Evolutionary conservation across 1,284 basidiomycete genomes (phyloP).

Genomic region (Athelia sp.): DNA sequence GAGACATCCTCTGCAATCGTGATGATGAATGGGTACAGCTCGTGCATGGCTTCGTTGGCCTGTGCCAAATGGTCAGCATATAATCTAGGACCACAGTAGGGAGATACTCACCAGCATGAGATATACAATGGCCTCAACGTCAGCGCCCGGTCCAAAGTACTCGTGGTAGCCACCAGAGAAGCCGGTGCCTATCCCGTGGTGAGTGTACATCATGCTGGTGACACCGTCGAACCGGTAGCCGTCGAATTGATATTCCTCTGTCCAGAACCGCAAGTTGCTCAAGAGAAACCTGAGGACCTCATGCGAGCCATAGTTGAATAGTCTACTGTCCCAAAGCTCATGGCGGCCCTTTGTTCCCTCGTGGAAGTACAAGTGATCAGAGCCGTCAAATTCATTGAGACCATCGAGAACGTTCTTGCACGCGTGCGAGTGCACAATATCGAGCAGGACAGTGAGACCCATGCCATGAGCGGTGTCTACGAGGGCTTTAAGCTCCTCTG

Average conservation of each 20-base stretch:
- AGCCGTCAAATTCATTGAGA: conserved; percentile 93
- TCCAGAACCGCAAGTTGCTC: conserved; percentile 92
- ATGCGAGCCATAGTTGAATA: conserved; percentile 95
- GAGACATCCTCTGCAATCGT: conserved; percentile 98
- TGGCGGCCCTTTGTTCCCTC: conserved; percentile 87
- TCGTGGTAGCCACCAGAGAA: conserved; percentile 98
- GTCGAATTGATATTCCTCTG: conserved; percentile 94
- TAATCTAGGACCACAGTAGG: not conserved
- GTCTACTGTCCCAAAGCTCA: conserved; percentile 93
- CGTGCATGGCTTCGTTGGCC: conserved; percentile 91
- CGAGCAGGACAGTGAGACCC: conserved; percentile 90
- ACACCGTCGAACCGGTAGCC: conserved; percentile 99
- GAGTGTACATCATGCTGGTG: conserved; percentile 97
- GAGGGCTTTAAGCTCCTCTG: conserved; percentile 94
- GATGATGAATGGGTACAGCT: conserved; percentile 74
- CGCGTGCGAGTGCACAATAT: conserved; percentile 97
- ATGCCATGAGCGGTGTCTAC: conserved; percentile 93
- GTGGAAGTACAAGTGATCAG: conserved; percentile 97
- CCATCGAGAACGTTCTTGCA: conserved; percentile 98
- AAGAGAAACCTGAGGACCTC: conserved; percentile 94
- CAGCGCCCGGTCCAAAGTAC: conserved; percentile 87
- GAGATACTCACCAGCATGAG: conserved; percentile 82
- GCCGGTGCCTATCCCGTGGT: conserved; percentile 96
- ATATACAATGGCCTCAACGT: conserved; percentile 90
- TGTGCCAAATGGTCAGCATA: conserved; percentile 26